Percentiles rank a stretch among this genome's conserved stretches.
These are phyloP conservation scores for Oxyria digyna DNA, from an alignment of 148 eudicot genomes.

Conservation along the genomic window DNA sequence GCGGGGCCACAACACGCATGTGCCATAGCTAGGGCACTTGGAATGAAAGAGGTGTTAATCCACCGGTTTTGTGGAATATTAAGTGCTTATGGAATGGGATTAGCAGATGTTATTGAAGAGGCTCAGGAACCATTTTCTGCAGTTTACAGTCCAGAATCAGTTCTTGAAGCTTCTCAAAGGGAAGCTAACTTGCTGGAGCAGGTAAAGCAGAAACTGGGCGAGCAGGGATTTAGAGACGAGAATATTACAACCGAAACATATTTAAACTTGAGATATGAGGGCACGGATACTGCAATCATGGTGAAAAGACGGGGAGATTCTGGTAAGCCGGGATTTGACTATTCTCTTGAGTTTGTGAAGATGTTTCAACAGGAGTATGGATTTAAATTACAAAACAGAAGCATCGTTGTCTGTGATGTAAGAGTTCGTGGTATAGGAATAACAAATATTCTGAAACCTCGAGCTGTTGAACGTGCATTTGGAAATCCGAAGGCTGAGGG, in stretches of 20 bases:
- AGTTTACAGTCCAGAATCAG: slow-evolving; percentile 53
- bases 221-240: slow-evolving; percentile 66
- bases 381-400: slow-evolving; percentile 74
- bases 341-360: slow-evolving; percentile 63
- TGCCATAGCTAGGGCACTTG: slow-evolving; percentile 93
- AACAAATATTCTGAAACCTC: slow-evolving; percentile 82
- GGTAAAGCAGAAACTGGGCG: slow-evolving; percentile 57
- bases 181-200: slow-evolving; percentile 47
- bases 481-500: slow-evolving; percentile 44
- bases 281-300: slow-evolving; percentile 97
- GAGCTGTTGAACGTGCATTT: slow-evolving; percentile 28
- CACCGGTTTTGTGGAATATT: slow-evolving; percentile 95
- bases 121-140: slow-evolving; percentile 87
- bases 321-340: slow-evolving; percentile 49
- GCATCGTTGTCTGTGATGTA: slow-evolving; percentile 73
- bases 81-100: slow-evolving; percentile 99
- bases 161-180: slow-evolving; percentile 58
- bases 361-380: slow-evolving; percentile 88
- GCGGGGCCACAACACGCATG: slow-evolving; percentile 99
- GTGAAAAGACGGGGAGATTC: slow-evolving; percentile 40
- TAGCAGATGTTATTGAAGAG: slow-evolving; percentile 96
- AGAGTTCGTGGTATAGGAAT: slow-evolving; percentile 93
- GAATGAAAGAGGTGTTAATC: slow-evolving; percentile 84
- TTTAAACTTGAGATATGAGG: slow-evolving; percentile 84
- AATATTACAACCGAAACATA: slow-evolving; percentile 59